These are phyloP conservation scores for Pythium guiyangense DNA, from an alignment of 352 stramenopile genomes.

Conservation along the genomic window DNA sequence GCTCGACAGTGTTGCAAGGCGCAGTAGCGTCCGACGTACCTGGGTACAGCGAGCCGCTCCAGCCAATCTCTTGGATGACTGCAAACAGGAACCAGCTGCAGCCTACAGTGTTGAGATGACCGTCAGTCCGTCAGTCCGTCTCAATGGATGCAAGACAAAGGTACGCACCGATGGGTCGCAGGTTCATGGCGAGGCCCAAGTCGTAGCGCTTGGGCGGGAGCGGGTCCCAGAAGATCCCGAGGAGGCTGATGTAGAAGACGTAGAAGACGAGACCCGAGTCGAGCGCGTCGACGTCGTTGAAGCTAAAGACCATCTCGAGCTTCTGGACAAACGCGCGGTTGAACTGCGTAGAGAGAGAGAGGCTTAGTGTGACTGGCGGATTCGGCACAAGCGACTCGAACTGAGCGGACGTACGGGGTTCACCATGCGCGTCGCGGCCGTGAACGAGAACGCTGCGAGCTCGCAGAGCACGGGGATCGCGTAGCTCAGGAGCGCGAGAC, in stretches of 20 bases:
- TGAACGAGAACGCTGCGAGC: constrained; percentile 82
- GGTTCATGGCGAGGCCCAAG: constrained; percentile 65
- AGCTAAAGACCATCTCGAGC: constrained; percentile 85
- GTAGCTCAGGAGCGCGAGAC: constrained; percentile 75
- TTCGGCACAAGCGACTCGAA: background rate
- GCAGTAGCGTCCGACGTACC: constrained; percentile 21
- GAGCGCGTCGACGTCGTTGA: constrained; percentile 82
- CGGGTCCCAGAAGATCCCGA: constrained; percentile 85
- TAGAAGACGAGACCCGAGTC: constrained; percentile 87
- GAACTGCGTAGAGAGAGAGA: constrained; percentile 34
- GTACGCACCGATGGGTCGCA: constrained; percentile 51
- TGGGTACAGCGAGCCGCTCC: constrained; percentile 85
- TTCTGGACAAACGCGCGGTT: constrained; percentile 83
- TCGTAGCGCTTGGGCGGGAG: constrained; percentile 78
- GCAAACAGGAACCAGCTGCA: constrained; percentile 85
- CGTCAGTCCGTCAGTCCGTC: background rate
- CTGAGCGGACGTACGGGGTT: constrained; percentile 55
- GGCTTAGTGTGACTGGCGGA: background rate
- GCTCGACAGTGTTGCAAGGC: too few relatives aligned
- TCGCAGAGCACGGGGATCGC: constrained; percentile 80
- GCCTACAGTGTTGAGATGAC: constrained; percentile 24
- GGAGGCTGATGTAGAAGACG: constrained; percentile 79
- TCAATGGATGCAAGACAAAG: background rate
- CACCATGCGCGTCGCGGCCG: constrained; percentile 80
- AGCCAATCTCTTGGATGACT: constrained; percentile 81